These are phyloP conservation scores for Eimeria maxima DNA, from an alignment of 169 alveolate species.

Conservation along the genomic window DNA sequence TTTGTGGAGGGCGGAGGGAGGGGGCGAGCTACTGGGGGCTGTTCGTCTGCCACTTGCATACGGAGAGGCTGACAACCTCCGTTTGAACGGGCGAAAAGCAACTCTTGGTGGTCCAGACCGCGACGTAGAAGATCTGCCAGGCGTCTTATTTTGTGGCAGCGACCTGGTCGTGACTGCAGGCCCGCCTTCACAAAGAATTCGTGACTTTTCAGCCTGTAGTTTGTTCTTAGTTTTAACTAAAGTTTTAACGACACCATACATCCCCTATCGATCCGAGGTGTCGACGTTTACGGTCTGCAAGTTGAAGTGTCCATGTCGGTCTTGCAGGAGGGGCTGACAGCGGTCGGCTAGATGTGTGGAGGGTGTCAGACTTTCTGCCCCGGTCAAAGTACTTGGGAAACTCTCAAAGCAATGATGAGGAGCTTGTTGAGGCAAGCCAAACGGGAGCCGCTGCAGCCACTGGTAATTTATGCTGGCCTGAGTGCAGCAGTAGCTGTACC, in stretches of 20 bases:
- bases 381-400: background rate
- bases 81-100: background rate
- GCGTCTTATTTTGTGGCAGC: conserved; percentile 52
- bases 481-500: conserved; percentile 12
- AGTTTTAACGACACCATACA: too few species aligned
- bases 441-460: background rate
- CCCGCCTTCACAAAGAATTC: background rate
- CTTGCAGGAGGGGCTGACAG: conserved; percentile 57
- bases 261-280: background rate
- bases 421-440: background rate
- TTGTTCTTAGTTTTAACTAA: background rate
- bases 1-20: conserved; percentile 64
- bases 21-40: conserved; percentile 60
- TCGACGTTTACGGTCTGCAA: background rate
- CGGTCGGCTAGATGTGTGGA: conserved; percentile 64
- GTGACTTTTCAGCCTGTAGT: background rate
- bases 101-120: background rate
- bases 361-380: conserved; percentile 50
- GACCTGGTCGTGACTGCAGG: conserved; percentile 69
- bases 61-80: conserved; percentile 52
- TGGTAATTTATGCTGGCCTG: background rate
- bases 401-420: background rate
- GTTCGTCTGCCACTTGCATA: conserved; percentile 35
- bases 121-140: conserved; percentile 25
- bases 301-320: background rate